A percentile compares a stretch with the other conserved stretches of the same genome.
phyloP scores from a whole-genome alignment of 306 rosid species.

The Lathyrus aphaca region DNA sequence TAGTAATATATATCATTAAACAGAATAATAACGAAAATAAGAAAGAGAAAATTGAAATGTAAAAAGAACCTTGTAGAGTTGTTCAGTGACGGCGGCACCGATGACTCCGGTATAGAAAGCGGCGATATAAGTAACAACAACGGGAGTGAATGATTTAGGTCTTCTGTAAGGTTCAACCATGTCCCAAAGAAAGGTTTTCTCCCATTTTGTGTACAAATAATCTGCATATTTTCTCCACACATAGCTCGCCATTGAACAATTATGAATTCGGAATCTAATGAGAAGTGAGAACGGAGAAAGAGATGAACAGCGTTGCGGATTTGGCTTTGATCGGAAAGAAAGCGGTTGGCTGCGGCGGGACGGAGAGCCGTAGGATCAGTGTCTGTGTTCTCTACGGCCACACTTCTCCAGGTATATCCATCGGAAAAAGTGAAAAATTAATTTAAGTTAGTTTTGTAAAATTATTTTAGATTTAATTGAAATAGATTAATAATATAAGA shows the following conservation, averaged over 20 bases:
- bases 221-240: slow-evolving; percentile 91
- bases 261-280: neutral
- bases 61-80: slow-evolving; percentile 76
- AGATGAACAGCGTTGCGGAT: neutral
- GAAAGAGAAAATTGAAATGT: too few species aligned
- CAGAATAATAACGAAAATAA: neutral
- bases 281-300: neutral
- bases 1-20: neutral
- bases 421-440: too few species aligned
- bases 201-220: slow-evolving; percentile 81
- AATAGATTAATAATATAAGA: too few species aligned
- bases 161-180: slow-evolving; percentile 80
- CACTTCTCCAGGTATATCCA: too few species aligned
- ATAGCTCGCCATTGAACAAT: slow-evolving; percentile 57
- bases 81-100: slow-evolving; percentile 87
- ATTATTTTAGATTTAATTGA: too few species aligned
- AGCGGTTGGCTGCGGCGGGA: too few species aligned
- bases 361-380: too few species aligned
- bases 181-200: slow-evolving; percentile 83
- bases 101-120: slow-evolving; percentile 89
- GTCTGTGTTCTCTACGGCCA: too few species aligned
- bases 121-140: slow-evolving; percentile 67
- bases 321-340: neutral
- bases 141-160: slow-evolving; percentile 84
- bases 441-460: too few species aligned